Percentiles rank a stretch among this genome's conserved stretches.
Conservation (phyloP, 495 filamentous ascomycete species). For the Talaromyces ruber region DNA sequence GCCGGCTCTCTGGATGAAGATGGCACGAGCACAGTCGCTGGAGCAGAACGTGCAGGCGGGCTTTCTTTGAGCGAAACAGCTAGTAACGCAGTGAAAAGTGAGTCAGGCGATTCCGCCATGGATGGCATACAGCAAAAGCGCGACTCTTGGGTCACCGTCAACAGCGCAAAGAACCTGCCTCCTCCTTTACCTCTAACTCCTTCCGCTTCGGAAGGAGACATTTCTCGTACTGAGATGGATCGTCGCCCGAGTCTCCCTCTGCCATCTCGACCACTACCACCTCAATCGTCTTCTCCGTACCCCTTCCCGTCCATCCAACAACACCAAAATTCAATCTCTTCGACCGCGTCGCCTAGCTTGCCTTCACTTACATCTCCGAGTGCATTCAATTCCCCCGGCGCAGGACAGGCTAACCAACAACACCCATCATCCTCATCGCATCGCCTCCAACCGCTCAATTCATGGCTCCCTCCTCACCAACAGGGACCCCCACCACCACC, state of each 20-base stretch:
- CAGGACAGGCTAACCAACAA: slow-evolving; percentile 15
- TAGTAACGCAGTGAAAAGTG: slow-evolving; percentile 34
- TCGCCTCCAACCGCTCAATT: slow-evolving; percentile 34
- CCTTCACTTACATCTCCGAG: slow-evolving; percentile 21
- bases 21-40: slow-evolving; percentile 14
- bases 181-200: slow-evolving; percentile 10
- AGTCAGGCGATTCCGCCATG: slow-evolving; percentile 24
- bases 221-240: slow-evolving; percentile 23
- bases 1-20: slow-evolving; percentile 23
- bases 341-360: slow-evolving; percentile 28
- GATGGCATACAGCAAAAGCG: slow-evolving; percentile 29
- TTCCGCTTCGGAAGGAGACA: not conserved
- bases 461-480: slow-evolving; percentile 27
- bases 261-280: slow-evolving; percentile 19
- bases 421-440: slow-evolving; percentile 25
- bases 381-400: not conserved
- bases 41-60: slow-evolving; percentile 24
- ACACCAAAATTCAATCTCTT: slow-evolving; percentile 29
- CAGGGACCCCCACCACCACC: slow-evolving; percentile 20
- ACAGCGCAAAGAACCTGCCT: slow-evolving; percentile 29
- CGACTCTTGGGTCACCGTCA: slow-evolving; percentile 38
- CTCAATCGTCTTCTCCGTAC: slow-evolving; percentile 32
- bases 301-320: slow-evolving; percentile 35
- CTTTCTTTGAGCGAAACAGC: slow-evolving; percentile 26
- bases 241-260: slow-evolving; percentile 37